Base-by-base conservation (phyloP, 495 filamentous ascomycete species). In the Aspergillus panamensis region DNA sequence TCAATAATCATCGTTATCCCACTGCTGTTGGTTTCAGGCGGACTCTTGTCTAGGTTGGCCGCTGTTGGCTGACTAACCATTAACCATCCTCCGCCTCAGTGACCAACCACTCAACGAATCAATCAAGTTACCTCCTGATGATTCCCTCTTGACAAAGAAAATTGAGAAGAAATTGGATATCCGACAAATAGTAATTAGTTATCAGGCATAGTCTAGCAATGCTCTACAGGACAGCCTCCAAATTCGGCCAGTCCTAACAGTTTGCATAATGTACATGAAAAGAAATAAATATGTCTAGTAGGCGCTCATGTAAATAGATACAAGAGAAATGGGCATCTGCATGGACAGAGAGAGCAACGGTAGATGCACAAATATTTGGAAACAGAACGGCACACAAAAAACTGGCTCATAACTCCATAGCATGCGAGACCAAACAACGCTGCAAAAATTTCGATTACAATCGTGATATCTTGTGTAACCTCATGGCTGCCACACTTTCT, bases 41-140 rank as follows among this genome's bases (percentile, higher is more conserved):
- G 51, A 32, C 33, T 56, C 29, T 40, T 54, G 51, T 40, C 56
- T 62, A 53, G 59, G 59, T 62, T 57, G 59, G 59, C 49, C 19
- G 40, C 9, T 54, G 47, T 32, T 54, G 45, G 64, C 61, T 66
- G 61, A 66, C 64, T 66, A 66, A 66, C 64, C 58, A 49, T 2
- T 25, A 2, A 2, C 1, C 7, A 0, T 19, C 43, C 58, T 42
- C 48, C 25, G 52, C 61, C 61, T 60, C 42, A 60, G 61, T 51
- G n/a, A n/a, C n/a, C n/a, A n/a, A 31, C 54, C 9, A 40, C 8
- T 8, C 50, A 13, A 31, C 7, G 12, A 40, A 14, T 40, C 37
- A 12, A 25, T 25, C 2, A 2, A 5, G 25, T 2, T 25, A 5
- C 2, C 25, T 25, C 25, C 25, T 25, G 25, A 25, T 25, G 25